Base-by-base conservation (phyloP, 306 rosid genomes). In the Benincasa hispida region DNA sequence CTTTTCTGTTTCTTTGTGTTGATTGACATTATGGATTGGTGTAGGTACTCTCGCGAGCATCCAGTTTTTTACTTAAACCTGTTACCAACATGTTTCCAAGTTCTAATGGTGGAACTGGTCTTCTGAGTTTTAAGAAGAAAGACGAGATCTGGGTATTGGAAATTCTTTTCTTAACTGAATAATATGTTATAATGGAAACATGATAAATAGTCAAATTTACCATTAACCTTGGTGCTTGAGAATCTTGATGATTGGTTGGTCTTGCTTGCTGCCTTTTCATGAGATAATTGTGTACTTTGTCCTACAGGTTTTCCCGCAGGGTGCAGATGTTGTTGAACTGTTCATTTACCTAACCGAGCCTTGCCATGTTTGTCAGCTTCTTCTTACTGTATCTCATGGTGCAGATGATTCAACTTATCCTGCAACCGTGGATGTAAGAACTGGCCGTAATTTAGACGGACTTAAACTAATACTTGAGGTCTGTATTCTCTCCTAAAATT, bases 391-490 rank as follows among this genome's bases (percentile, higher is more conserved):
- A 89, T 87, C 96, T 85, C 99, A 95, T 79, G 97, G 98, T 74
- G 96, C 89, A 81, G 97, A 95, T 89, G 99, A 95, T 83, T 83
- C 96, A 60, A 92, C 99, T 45, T 95, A 90, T 90, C 99, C 99
- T 59, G 83, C 99, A 79, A 95, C 94, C 41, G 88, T 95, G 66
- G 99, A 95, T 81, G 90, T 95, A 56, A 87, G 99, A 86, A 90
- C 97, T 2, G 99, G 99, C 61, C 83, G 93, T 79, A 56, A 80
- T 86, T 77, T 95, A 72, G 99, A 95, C 77, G 91, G 88, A 82
- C 93, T 95, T 65, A 89, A 88, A 78, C 86, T 92, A 77, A 92
- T 90, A 32, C 76, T 92, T 79, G 99, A 95, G 99, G 99, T 95
- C 77, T 82, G 89, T 78, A 35, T 78, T 73, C 54, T 54, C 72